These are phyloP conservation scores for Yamadazyma jaroonii DNA, from an alignment of 1,139 yeast genomes.

Conservation along the genomic window DNA sequence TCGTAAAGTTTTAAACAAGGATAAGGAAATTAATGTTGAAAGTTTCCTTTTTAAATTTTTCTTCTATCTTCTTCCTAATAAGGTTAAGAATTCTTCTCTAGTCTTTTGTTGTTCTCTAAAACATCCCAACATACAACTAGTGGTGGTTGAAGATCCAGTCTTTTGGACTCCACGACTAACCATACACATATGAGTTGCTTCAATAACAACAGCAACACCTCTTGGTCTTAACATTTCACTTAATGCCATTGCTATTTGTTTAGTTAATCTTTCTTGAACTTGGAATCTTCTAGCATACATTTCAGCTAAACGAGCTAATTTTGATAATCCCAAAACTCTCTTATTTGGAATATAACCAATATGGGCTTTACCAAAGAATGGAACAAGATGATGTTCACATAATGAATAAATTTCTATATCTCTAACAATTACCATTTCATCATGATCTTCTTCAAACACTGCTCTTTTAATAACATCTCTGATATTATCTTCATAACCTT, in stretches of 20 bases:
- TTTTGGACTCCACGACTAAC: conserved; percentile 97
- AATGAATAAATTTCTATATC: conserved; percentile 90
- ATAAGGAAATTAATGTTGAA: conserved; percentile 19
- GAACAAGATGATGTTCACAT: conserved; percentile 97
- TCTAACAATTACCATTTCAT: conserved; percentile 96
- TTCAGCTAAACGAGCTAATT: conserved; percentile 92
- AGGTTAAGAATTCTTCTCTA: conserved; percentile 90
- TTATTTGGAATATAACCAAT: conserved; percentile 96
- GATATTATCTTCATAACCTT: conserved; percentile 93
- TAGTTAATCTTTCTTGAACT: conserved; percentile 94
- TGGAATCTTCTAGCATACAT: conserved; percentile 95
- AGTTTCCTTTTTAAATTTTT: conserved; percentile 6
- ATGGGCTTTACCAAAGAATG: conserved; percentile 94
- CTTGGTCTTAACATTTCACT: conserved; percentile 88
- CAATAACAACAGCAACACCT: conserved; percentile 97
- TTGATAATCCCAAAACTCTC: conserved; percentile 89
- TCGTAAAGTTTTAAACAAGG: conserved; percentile 23
- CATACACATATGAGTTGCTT: conserved; percentile 99
- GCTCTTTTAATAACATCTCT: conserved; percentile 91
- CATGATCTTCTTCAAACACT: conserved; percentile 96
- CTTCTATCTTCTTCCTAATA: conserved; percentile 53
- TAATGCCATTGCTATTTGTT: conserved; percentile 95
- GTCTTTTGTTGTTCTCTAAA: conserved; percentile 92
- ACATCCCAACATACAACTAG: conserved; percentile 96
- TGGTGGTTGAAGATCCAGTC: conserved; percentile 88